Base-by-base conservation (phyloP, 2,329 filamentous ascomycete genomes). In the Biscogniauxia sp. region DNA sequence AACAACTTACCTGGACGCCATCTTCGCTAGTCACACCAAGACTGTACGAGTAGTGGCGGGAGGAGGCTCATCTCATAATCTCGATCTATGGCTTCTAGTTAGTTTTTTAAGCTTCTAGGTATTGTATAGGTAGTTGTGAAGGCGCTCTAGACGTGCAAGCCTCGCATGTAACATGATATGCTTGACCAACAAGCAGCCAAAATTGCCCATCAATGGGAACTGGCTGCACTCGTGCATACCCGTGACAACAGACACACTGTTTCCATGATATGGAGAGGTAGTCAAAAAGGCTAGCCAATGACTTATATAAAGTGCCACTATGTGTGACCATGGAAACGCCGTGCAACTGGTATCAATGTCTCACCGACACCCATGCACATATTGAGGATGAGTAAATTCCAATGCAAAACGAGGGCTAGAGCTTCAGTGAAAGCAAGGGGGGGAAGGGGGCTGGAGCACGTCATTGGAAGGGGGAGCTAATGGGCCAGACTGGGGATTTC, bases 1-100 rank as follows among this genome's bases (percentile, higher is more conserved):
- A 61, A 50, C 50, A 49, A 60, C 76, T 72, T 69, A 83, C 82
- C 82, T 84, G 69, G 83, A 85, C 69, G 82, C 80, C 83, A 86
- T 86, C 65, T 77, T 82, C 74, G 72, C 70, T 76, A 77, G 56
- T 72, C 66, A 68, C 68, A 68, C 65, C 66, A 54, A 66, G 68
- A 68, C 68, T 70, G 66, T 65, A 68, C 62, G 66, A 68, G 67
- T 65, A 61, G 64, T 67, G 61, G 62, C 60, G 55, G 61, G 55
- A 52, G 59, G 62, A 57, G 49, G 59, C 55, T 72, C 70, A 72
- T 65, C 60, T 71, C 68, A 72, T 71, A 63, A 64, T 67, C 63
- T 54, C 59, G 58, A 54, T 64, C 56, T 64, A 60, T 62, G 11
- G 37, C 37, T 13, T n/a, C 17, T n/a, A 2, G 15, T 45, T n/a